A percentile compares a stretch with the other conserved stretches of the same genome.
Evolutionary conservation across 2,329 filamentous ascomycete genomes (phyloP).

Genomic region (Colletotrichum tamarilloi): DNA sequence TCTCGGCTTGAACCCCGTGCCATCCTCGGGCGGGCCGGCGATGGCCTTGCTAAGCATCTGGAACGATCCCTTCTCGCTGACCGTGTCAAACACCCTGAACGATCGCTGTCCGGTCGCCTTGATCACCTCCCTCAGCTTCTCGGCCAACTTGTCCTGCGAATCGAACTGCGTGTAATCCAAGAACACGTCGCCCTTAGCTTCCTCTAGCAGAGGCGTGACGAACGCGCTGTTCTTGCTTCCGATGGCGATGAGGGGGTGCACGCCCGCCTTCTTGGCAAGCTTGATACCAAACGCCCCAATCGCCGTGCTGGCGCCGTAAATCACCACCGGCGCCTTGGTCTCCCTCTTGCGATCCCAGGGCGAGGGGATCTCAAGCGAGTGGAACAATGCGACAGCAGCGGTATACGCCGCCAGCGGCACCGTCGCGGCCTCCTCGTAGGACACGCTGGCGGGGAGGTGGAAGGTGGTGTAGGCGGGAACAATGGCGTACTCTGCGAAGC

Average conservation of each 20-base stretch:
- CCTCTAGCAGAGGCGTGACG: constrained; percentile 21
- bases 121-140: constrained; percentile 33
- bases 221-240: constrained; percentile 54
- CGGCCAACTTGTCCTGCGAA: constrained; percentile 28
- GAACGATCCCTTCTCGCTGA: constrained; percentile 35
- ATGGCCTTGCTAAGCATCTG: constrained; percentile 34
- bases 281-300: constrained; percentile 69
- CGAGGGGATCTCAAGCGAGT: constrained; percentile 56
- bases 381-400: constrained; percentile 61
- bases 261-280: constrained; percentile 59
- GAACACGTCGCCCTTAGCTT: constrained; percentile 32
- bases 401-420: constrained; percentile 68
- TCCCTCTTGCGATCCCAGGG: constrained; percentile 52
- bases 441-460: constrained; percentile 58
- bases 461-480: constrained; percentile 67
- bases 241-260: constrained; percentile 69
- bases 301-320: constrained; percentile 62
- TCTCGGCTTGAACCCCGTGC: constrained; percentile 27
- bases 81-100: constrained; percentile 33
- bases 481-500: constrained; percentile 71
- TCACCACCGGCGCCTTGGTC: constrained; percentile 42
- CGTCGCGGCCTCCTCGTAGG: constrained; percentile 67
- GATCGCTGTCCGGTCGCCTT: constrained; percentile 20
- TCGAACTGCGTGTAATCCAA: constrained; percentile 37
- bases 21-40: constrained; percentile 29